Conservation (phyloP, 1,284 basidiomycete genomes). For the Irpex rosettiformis region DNA sequence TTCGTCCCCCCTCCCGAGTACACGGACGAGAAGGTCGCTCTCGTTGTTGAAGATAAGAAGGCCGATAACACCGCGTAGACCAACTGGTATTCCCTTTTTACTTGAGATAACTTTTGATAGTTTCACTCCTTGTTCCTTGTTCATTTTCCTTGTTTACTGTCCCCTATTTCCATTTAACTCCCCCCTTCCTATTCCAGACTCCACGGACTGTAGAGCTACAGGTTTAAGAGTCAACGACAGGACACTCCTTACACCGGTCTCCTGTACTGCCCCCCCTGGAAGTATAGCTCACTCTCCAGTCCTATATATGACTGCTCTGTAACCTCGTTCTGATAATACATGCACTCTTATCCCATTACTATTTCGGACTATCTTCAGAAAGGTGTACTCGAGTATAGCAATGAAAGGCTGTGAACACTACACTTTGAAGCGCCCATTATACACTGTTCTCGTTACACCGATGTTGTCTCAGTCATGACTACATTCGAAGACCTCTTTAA, state of each 20-base stretch:
- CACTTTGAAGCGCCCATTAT: neutral
- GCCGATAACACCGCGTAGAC: constrained; percentile 11
- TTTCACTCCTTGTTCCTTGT: too few species aligned
- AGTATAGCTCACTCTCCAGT: neutral
- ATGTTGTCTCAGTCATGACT: constrained; percentile 7
- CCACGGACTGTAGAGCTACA: neutral
- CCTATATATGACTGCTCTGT: neutral
- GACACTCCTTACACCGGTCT: neutral
- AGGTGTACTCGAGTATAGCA: too few species aligned
- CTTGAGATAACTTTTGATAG: neutral
- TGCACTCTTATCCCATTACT: neutral
- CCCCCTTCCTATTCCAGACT: neutral
- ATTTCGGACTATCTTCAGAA: too few species aligned
- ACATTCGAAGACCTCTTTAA: constrained; percentile 65
- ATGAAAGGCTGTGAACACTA: too few species aligned
- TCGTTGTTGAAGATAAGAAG: constrained; percentile 22
- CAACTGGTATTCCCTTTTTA: neutral
- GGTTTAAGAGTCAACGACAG: too few species aligned
- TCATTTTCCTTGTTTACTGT: too few species aligned
- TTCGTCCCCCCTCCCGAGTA: constrained; percentile 49
- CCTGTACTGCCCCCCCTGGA: neutral
- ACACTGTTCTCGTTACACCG: neutral
- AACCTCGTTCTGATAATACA: neutral
- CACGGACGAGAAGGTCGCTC: constrained; percentile 44
- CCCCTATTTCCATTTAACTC: too few species aligned